These are phyloP conservation scores for Chenopodium suecicum DNA, from an alignment of 148 eudicot species.

Conservation along the genomic window DNA sequence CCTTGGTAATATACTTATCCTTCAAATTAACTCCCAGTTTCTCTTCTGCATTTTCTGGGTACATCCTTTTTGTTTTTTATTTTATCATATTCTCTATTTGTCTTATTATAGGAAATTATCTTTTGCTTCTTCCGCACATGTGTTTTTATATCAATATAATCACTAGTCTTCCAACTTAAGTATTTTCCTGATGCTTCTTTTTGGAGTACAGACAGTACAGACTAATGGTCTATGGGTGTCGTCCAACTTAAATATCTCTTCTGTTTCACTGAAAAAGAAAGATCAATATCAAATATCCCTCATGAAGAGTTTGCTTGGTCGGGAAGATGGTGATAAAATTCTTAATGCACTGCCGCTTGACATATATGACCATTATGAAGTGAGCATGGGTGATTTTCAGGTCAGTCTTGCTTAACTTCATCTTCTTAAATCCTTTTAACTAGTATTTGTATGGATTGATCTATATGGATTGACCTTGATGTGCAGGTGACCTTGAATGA, in stretches of 20 bases:
- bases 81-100: background rate
- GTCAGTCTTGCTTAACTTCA: conserved; percentile 34
- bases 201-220: conserved; percentile 54
- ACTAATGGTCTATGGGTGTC: conserved; percentile 42
- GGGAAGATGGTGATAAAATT: conserved; percentile 26
- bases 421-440: background rate
- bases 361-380: conserved; percentile 63
- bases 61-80: no score
- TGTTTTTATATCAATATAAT: background rate
- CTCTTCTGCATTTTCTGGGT: background rate
- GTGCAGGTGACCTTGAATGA: conserved; percentile 50
- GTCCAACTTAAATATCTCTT: conserved; percentile 36
- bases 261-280: conserved; percentile 31
- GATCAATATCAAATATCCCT: conserved; percentile 17
- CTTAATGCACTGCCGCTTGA: conserved; percentile 38
- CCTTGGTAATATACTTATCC: conserved; percentile 45
- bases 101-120: background rate
- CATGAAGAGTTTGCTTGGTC: conserved; percentile 18
- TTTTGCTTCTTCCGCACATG: background rate
- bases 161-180: no score
- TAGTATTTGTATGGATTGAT: background rate
- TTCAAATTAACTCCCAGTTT: background rate
- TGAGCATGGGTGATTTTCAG: conserved; percentile 57
- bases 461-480: conserved; percentile 15
- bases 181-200: conserved; percentile 7